A percentile compares a stretch with the other conserved stretches of the same genome.
Conservation (phyloP, 805 yeast species). For the Monosporozyma siamensis region DNA sequence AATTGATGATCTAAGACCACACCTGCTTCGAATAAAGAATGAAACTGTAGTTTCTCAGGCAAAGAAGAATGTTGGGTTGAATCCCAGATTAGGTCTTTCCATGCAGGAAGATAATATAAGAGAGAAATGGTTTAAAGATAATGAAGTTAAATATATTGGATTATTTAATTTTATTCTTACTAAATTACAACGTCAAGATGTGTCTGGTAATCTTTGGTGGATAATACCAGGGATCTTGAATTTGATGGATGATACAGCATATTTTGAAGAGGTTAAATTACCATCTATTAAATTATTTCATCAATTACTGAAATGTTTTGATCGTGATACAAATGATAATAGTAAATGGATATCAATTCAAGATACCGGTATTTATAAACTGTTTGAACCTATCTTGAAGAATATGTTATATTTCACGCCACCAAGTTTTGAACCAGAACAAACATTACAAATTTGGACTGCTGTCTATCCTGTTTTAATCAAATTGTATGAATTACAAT, state of each 20-base stretch:
- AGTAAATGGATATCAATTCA: slow-evolving; percentile 17
- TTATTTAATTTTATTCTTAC: slow-evolving; percentile 17
- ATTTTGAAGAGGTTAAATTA: slow-evolving; percentile 18
- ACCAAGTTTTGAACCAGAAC: slow-evolving; percentile 16
- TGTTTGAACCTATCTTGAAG: slow-evolving; percentile 19
- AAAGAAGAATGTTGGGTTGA: slow-evolving; percentile 7
- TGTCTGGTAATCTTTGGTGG: slow-evolving; percentile 27
- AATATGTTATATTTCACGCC: slow-evolving; percentile 25
- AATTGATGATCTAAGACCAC: slow-evolving; percentile 9
- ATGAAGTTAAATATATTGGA: slow-evolving; percentile 22
- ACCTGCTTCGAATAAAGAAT: slow-evolving; percentile 6
- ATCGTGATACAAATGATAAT: not conserved
- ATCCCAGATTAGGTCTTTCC: slow-evolving; percentile 12
- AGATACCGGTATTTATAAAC: slow-evolving; percentile 20
- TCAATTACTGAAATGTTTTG: slow-evolving; percentile 14
- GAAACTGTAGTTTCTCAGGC: not conserved
- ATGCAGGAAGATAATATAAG: slow-evolving; percentile 16
- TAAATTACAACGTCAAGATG: slow-evolving; percentile 11
- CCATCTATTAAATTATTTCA: slow-evolving; percentile 18
- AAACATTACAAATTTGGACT: slow-evolving; percentile 13
- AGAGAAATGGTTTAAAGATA: slow-evolving; percentile 16
- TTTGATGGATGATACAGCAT: slow-evolving; percentile 24
- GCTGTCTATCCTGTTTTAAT: slow-evolving; percentile 17
- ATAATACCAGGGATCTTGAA: slow-evolving; percentile 28
- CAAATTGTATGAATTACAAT: slow-evolving; percentile 12